Evolutionary conservation across 2,329 filamentous ascomycete genomes (phyloP).

Genomic region (Fusarium globosum): DNA sequence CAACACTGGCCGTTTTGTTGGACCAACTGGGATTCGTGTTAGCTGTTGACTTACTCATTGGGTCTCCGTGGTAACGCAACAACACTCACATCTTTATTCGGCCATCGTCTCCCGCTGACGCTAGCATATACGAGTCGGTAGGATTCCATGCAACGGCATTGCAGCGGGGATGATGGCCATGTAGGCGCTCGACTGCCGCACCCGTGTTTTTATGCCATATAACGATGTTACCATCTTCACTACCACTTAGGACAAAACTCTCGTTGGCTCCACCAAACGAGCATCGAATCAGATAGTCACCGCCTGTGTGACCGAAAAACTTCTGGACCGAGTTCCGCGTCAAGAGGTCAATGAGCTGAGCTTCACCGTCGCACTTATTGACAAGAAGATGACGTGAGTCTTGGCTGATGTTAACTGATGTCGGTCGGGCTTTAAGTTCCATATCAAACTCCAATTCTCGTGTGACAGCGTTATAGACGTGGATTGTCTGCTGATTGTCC

Average conservation of each 20-base stretch:
- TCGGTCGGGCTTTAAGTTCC: constrained; percentile 72
- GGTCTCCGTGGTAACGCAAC: not conserved
- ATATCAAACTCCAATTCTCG: constrained; percentile 81
- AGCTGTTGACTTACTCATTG: not conserved
- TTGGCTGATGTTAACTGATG: constrained; percentile 82
- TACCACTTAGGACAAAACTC: constrained; percentile 91
- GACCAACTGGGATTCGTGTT: constrained; percentile 43
- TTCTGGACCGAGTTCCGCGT: constrained; percentile 77
- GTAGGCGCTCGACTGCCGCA: constrained; percentile 77
- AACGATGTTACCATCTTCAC: constrained; percentile 81
- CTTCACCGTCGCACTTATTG: constrained; percentile 81
- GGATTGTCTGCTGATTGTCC: constrained; percentile 74
- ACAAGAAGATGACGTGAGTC: constrained; percentile 87
- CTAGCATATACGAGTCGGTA: constrained; percentile 82
- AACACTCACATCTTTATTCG: constrained; percentile 83
- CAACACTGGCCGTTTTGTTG: constrained; percentile 40
- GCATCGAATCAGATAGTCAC: constrained; percentile 82
- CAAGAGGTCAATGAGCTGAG: constrained; percentile 81
- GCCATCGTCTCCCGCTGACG: constrained; percentile 89
- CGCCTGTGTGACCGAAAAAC: constrained; percentile 81
- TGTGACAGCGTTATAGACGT: constrained; percentile 84
- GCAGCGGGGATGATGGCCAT: constrained; percentile 80
- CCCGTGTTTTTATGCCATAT: constrained; percentile 94
- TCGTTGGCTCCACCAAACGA: constrained; percentile 90
- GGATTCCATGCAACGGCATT: constrained; percentile 94